These are phyloP conservation scores for Sporothrix brasiliensis DNA, from an alignment of 2,329 filamentous ascomycete genomes.

Conservation along the genomic window DNA sequence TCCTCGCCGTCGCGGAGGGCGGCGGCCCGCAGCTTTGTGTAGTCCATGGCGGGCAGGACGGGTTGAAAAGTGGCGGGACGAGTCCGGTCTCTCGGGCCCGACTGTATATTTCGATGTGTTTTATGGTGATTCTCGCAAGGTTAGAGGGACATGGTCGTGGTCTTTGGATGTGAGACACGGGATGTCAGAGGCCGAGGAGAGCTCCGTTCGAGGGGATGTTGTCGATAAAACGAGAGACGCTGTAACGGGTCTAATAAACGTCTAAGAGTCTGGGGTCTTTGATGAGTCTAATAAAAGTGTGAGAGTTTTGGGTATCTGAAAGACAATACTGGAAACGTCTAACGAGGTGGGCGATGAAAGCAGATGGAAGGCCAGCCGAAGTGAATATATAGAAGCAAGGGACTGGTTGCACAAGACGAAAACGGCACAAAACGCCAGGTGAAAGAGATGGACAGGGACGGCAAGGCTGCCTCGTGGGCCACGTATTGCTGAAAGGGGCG, in stretches of 20 bases:
- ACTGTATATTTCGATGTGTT: background rate
- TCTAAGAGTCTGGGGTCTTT: no score
- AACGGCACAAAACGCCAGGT: background rate
- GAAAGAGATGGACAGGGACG: background rate
- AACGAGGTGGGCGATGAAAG: background rate
- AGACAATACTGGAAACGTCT: background rate
- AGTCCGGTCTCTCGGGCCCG: background rate
- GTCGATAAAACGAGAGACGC: background rate
- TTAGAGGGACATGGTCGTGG: conserved; percentile 9
- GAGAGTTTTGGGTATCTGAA: background rate
- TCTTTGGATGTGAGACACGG: conserved; percentile 15
- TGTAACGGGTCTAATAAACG: background rate
- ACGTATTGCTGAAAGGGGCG: background rate
- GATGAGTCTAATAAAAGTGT: background rate
- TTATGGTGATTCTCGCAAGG: background rate
- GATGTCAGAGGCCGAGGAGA: conserved; percentile 9
- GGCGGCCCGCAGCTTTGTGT: conserved; percentile 77
- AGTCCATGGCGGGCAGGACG: conserved; percentile 59
- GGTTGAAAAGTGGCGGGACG: background rate
- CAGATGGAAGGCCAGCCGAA: background rate
- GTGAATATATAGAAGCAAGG: conserved; percentile 15
- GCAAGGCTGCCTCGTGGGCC: conserved; percentile 18
- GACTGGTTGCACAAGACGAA: conserved; percentile 13
- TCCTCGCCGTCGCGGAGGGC: conserved; percentile 84
- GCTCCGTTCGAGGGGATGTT: background rate